Percentiles rank a stretch among this genome's conserved stretches.
Evolutionary conservation across 2,329 filamentous ascomycete genomes (phyloP).

Genomic region (Cladosporium halotolerans): DNA sequence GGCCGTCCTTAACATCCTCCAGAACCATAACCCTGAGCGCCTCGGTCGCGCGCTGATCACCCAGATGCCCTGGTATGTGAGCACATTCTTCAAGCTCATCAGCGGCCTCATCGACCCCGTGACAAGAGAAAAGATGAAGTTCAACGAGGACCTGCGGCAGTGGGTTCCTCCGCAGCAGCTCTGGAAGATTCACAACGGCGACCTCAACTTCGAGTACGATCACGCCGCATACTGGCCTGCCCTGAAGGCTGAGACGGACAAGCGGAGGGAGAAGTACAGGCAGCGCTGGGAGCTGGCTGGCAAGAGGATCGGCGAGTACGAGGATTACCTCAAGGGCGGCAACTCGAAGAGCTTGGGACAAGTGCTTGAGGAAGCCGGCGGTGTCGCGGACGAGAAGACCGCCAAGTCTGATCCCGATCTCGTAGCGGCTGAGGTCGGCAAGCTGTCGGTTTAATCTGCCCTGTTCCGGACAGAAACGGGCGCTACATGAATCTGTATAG

Average conservation of each 20-base stretch:
- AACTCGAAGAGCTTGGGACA: slow-evolving; percentile 27
- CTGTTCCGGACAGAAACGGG: too few species aligned
- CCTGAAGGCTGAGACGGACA: slow-evolving; percentile 62
- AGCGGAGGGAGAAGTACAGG: slow-evolving; percentile 56
- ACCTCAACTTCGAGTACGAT: slow-evolving; percentile 85
- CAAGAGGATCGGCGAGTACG: slow-evolving; percentile 75
- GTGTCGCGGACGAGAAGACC: slow-evolving; percentile 4
- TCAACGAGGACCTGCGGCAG: slow-evolving; percentile 83
- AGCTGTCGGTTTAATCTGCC: slow-evolving; percentile 16
- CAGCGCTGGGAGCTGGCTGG: slow-evolving; percentile 75
- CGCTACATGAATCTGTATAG: too few species aligned
- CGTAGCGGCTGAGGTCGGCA: slow-evolving; percentile 17
- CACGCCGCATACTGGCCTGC: slow-evolving; percentile 86
- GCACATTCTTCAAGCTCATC: slow-evolving; percentile 93
- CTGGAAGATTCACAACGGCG: slow-evolving; percentile 70
- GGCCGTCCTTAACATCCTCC: slow-evolving; percentile 82
- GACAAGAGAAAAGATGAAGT: slow-evolving; percentile 91
- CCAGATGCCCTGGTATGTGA: slow-evolving; percentile 86
- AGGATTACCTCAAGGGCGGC: slow-evolving; percentile 79
- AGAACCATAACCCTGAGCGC: slow-evolving; percentile 92
- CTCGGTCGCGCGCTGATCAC: slow-evolving; percentile 83
- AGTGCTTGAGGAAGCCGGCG: slow-evolving; percentile 15
- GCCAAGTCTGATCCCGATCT: slow-evolving; percentile 13
- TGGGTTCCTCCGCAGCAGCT: slow-evolving; percentile 79
- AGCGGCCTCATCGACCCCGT: slow-evolving; percentile 93